These are phyloP conservation scores for Silybum marianum DNA, from an alignment of 129 eudicot genomes.

Conservation along the genomic window DNA sequence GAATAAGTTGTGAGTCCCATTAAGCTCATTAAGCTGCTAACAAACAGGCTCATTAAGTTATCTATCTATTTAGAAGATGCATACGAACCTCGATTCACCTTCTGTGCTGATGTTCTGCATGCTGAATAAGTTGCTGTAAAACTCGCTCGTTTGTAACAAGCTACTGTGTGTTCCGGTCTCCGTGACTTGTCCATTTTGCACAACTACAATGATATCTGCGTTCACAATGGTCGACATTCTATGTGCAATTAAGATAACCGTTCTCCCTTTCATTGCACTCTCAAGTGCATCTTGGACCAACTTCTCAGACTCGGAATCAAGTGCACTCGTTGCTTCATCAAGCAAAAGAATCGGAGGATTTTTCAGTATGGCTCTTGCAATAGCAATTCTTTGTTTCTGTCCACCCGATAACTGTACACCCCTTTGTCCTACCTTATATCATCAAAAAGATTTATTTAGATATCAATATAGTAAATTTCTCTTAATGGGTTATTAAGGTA, in stretches of 20 bases:
- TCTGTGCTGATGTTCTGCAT: slow-evolving; percentile 74
- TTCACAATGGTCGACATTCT: slow-evolving; percentile 80
- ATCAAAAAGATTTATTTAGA: neutral
- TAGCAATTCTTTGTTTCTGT: slow-evolving; percentile 83
- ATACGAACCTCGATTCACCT: slow-evolving; percentile 47
- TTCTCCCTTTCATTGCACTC: slow-evolving; percentile 83
- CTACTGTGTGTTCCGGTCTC: slow-evolving; percentile 67
- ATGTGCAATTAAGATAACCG: slow-evolving; percentile 81
- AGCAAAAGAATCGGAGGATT: slow-evolving; percentile 85
- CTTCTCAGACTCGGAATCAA: slow-evolving; percentile 84
- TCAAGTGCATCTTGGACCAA: slow-evolving; percentile 88
- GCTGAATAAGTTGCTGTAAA: slow-evolving; percentile 61
- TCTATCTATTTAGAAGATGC: neutral
- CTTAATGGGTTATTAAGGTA: slow-evolving; percentile 7
- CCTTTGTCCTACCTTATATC: slow-evolving; percentile 66
- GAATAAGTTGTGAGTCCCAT: too few species aligned
- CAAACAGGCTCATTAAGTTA: too few species aligned
- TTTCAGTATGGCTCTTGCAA: slow-evolving; percentile 79
- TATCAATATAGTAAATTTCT: neutral
- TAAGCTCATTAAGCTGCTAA: too few species aligned
- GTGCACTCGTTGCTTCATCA: slow-evolving; percentile 91
- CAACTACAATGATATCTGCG: slow-evolving; percentile 76
- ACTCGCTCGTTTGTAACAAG: slow-evolving; percentile 50
- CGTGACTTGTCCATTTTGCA: slow-evolving; percentile 68
- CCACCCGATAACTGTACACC: slow-evolving; percentile 84